These are phyloP conservation scores for Candida tropicalis DNA, from an alignment of 1,139 yeast genomes.

Conservation along the genomic window DNA sequence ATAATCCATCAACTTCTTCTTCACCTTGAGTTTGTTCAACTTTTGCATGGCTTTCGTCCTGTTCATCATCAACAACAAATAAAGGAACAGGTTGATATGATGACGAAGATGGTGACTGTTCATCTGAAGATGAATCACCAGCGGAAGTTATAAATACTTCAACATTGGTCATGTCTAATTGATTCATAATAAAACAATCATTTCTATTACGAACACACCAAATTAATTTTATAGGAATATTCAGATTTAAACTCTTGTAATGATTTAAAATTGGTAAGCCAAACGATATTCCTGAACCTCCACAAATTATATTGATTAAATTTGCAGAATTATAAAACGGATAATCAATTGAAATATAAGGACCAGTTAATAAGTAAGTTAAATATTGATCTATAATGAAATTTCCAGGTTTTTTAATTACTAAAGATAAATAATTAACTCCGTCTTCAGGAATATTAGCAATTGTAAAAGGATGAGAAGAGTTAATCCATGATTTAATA, in stretches of 20 bases:
- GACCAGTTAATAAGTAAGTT: slow-evolving; percentile 28
- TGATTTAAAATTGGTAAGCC: slow-evolving; percentile 61
- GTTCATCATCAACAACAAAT: slow-evolving; percentile 17
- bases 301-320: slow-evolving; percentile 65
- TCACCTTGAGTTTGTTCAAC: too few relatives aligned
- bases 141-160: slow-evolving; percentile 22
- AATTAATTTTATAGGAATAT: slow-evolving; percentile 26
- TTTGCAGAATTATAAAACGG: slow-evolving; percentile 44
- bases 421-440: slow-evolving; percentile 23
- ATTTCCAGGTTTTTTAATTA: slow-evolving; percentile 23
- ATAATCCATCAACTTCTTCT: slow-evolving; percentile 23
- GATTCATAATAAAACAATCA: slow-evolving; percentile 22
- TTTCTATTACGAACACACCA: slow-evolving; percentile 54
- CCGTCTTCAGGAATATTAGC: slow-evolving; percentile 20
- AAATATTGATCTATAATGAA: slow-evolving; percentile 21
- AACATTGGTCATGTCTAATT: slow-evolving; percentile 20
- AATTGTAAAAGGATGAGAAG: slow-evolving; percentile 47
- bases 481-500: slow-evolving; percentile 27
- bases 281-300: slow-evolving; percentile 85
- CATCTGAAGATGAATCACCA: slow-evolving; percentile 9
- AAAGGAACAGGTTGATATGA: slow-evolving; percentile 12
- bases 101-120: slow-evolving; percentile 3
- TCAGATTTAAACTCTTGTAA: slow-evolving; percentile 24
- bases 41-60: slow-evolving; percentile 5
- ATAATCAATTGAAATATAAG: slow-evolving; percentile 30